Evolutionary conservation across 1,139 yeast genomes (phyloP), one percentile per base, ranked within the genome.

Genomic region (Chernovozyma aurita): DNA sequence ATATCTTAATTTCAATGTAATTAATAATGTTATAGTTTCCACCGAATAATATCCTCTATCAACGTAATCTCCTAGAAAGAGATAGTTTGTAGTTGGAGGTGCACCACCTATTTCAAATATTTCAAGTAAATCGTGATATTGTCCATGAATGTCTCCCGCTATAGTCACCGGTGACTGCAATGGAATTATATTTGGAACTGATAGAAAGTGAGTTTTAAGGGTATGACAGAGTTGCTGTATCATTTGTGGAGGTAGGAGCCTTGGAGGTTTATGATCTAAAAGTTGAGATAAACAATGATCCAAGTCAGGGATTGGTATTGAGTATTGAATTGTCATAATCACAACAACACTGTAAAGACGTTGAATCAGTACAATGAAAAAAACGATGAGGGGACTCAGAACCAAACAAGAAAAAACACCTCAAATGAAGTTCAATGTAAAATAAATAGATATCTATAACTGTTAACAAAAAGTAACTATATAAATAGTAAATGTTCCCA

Each of bases 61-160:
- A 28, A 88, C 97, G 51, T 90, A 92, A 57, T 92, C 98, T 1
- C 98, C 98, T 18, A 92, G 59, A 54, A 92, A 92, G 29, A 92
- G 61, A 57, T 92, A 92, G 58, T 92, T 92, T 4, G 98, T 92
- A 49, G 83, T 83, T 0, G 98, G 98, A 5, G 95, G 86, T 37
- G 78, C 75, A 0, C 98, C 98, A 0, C 97, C 97, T 27, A 92
- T 90, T 43, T 80, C 76, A 61, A 92, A 94, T 29, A 92, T 87
- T 57, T 92, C 98, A 29, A 92, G 61, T 39, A 92, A 65, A 57
- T 92, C 99, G 56, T 90, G 95, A 54, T 85, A 92, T 58, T 92
- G 99, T 3, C 98, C 98, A 52, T 92, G 99, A 34, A 94, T 92
- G 56, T 92, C 99, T 3, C 99, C 99, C 4, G 92, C 97, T n/a